Evolutionary conservation across 2,329 filamentous ascomycete species (phyloP), one percentile per base, ranked within the genome.

Genomic region (Fusarium musae): DNA sequence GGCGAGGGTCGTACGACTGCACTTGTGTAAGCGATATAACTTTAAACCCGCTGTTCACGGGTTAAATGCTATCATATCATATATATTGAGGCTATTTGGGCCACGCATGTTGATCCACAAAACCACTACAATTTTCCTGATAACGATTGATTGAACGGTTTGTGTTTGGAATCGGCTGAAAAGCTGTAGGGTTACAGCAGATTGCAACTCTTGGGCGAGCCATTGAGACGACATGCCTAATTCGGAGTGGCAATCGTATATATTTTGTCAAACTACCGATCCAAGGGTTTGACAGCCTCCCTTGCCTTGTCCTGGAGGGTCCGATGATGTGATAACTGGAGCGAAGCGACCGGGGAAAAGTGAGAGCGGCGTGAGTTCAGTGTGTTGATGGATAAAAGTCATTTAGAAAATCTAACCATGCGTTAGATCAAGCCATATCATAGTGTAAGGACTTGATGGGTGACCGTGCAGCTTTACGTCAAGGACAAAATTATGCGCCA

Each of bases 281-380:
- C 44, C n/a, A 63, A 74, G 59, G 63, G 58, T 42, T 72, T 65
- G 67, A 17, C 63, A 62, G n/a, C 52, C 57, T 74, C 71, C 71
- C 71, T 74, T 50, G 32, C 40, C 71, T 74, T 49, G 40, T 23
- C 23, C 28, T 70, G 59, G 47, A 73, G 47, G 49, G 23, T 19
- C 37, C 28, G 28, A 36, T 63, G 54, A 59, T 57, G 34, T 60
- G 54, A 47, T 32, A 28, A 40, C 17, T 26, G 49, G 23, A 32
- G 19, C 50, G 40, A 19, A 47, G 42, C 30, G n/a, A 68, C 32
- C 28, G 36, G 39, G 32, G 47, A 21, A 37, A 43, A 17, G n/a
- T 23, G 34, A 53, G 19, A 43, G 23, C n/a, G 19, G 15, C 16
- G 30, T 37, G 42, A 34, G 19, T 36, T 59, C 32, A n/a, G 23